A percentile compares a stretch with the other conserved stretches of the same genome.
phyloP scores from a whole-genome alignment of 2,329 filamentous ascomycete genomes.

The Blumeriella jaapii region DNA sequence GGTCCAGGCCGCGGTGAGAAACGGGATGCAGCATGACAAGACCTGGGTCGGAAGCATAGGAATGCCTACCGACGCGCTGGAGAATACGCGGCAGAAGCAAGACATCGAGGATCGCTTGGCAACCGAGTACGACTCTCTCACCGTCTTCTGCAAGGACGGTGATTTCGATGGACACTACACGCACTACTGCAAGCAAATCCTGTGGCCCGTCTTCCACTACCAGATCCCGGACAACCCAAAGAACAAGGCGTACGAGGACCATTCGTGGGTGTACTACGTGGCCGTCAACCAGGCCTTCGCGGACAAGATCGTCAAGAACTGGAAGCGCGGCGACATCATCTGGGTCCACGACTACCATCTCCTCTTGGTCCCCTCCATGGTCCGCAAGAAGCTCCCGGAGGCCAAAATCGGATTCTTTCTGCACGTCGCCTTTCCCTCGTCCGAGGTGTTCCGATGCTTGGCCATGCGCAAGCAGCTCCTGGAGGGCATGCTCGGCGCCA shows the following conservation, averaged over 20 bases:
- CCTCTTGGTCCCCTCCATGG: constrained; percentile 76
- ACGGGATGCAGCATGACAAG: constrained; percentile 59
- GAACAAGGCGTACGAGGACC: constrained; percentile 95
- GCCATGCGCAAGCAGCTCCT: constrained; percentile 78
- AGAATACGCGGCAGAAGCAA: constrained; percentile 60
- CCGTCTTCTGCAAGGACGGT: constrained; percentile 78
- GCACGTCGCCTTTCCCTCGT: constrained; percentile 90
- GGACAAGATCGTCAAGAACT: constrained; percentile 78
- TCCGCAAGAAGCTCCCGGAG: constrained; percentile 80
- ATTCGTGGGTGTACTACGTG: constrained; percentile 92
- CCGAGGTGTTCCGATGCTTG: constrained; percentile 88
- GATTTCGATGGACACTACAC: constrained; percentile 92
- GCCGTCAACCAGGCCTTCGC: constrained; percentile 89
- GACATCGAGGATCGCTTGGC: constrained; percentile 76
- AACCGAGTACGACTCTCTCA: constrained; percentile 69
- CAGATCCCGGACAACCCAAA: constrained; percentile 96
- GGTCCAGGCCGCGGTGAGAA: constrained; percentile 62
- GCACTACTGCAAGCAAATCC: constrained; percentile 94
- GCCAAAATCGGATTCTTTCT: constrained; percentile 95
- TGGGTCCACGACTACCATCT: constrained; percentile 97
- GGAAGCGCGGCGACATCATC: constrained; percentile 85
- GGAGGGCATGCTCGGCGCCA: constrained; percentile 85
- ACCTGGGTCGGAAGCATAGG: constrained; percentile 89
- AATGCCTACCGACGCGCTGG: constrained; percentile 82
- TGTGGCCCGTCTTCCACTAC: constrained; percentile 97